Base-by-base conservation (phyloP, 139 green algal species). In the Coelastrella sp. region DNA sequence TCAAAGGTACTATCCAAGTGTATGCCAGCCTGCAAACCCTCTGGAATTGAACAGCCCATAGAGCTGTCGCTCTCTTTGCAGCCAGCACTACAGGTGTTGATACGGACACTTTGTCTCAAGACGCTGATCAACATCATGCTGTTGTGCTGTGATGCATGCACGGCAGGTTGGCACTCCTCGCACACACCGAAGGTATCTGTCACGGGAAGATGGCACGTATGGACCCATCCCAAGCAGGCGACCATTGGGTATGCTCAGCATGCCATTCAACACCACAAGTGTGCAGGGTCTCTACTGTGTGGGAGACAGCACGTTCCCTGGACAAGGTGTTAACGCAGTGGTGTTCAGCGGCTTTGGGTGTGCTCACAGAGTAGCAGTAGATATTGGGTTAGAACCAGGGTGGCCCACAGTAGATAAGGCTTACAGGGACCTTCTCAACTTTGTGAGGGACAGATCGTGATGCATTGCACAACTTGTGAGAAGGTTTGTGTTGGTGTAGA, bases 311-410 rank as follows among this genome's bases (percentile, higher is more conserved):
- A 97, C 95, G 13, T 99, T 99, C 91, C 96, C 96, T 0, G 96
- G 96, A 1, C 94, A 97, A 81, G 96, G 96, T 3, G 95, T 98
- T 27, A 98, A 98, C 77, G 96, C 96, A 60, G 96, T 99, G 21
- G 96, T 98, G 21, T 99, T 99, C 79, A 96, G 89, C 32, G 96
- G 95, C 50, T 98, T 99, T 91, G 96, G 95, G 32, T 98, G 94
- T 86, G 96, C 94, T 1, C 96, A 99, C 87, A 91, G 96, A 9
- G 94, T 98, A 57, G 89, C 97, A 27, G 93, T 89, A 11, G 95
- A 98, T 85, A 80, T 96, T 40, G 95, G 95, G 11, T 88, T 90
- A 79, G 87, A 95, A 89, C 91, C 92, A 8, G 87, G 85, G 7
- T 92, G 94, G 79, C 93, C 93, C 2, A 34, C 85, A 2, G 41